phyloP scores from a whole-genome alignment of 2,329 filamentous ascomycete genomes.

The Pyrenochaeta sp. region DNA sequence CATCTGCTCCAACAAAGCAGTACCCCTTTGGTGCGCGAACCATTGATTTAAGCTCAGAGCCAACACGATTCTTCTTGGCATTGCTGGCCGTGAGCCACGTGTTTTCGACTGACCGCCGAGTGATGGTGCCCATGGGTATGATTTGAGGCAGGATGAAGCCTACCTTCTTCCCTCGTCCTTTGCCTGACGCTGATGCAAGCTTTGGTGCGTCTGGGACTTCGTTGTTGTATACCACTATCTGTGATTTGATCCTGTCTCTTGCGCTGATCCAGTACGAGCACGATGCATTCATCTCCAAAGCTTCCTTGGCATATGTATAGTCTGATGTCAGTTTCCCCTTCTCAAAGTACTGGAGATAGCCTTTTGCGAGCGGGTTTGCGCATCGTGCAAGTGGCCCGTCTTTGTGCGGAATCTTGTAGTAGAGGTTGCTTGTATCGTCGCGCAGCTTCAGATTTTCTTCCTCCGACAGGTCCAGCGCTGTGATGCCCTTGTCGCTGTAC shows the following conservation, averaged over 20 bases:
- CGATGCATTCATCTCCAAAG: slow-evolving; percentile 96
- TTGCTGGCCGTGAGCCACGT: slow-evolving; percentile 99
- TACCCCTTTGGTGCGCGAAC: slow-evolving; percentile 90
- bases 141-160: slow-evolving; percentile 95
- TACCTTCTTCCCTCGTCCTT: slow-evolving; percentile 42
- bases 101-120: slow-evolving; percentile 91
- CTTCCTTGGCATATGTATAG: slow-evolving; percentile 89
- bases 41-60: slow-evolving; percentile 97
- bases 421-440: slow-evolving; percentile 71
- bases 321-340: slow-evolving; percentile 87
- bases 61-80: slow-evolving; percentile 93
- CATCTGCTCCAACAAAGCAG: slow-evolving; percentile 93
- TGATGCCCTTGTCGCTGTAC: slow-evolving; percentile 76
- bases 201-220: slow-evolving; percentile 54
- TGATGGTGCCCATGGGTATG: slow-evolving; percentile 98
- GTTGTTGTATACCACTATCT: slow-evolving; percentile 89
- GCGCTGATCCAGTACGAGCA: slow-evolving; percentile 99
- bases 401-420: slow-evolving; percentile 96
- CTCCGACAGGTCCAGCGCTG: slow-evolving; percentile 76
- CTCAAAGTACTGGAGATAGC: slow-evolving; percentile 90
- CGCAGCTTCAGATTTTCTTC: slow-evolving; percentile 73
- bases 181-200: slow-evolving; percentile 30
- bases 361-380: slow-evolving; percentile 87
- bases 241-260: slow-evolving; percentile 89
- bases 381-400: slow-evolving; percentile 88